Conservation (phyloP, 768 basidiomycete genomes). For the Leccinum longicurvipes region DNA sequence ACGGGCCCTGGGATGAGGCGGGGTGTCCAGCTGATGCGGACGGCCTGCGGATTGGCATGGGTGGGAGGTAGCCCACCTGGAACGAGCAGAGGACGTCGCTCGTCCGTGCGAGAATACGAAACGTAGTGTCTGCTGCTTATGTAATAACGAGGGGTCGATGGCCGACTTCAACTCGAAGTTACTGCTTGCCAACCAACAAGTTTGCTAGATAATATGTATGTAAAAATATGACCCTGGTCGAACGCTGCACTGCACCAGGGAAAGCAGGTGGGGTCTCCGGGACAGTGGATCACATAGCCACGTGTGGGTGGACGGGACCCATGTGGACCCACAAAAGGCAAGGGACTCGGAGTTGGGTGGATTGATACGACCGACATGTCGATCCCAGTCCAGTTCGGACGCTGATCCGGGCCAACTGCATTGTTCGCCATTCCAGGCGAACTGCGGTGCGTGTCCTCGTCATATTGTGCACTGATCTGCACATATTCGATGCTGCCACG, state of each 20-base stretch:
- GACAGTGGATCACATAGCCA: constrained; percentile 39
- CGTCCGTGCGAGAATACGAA: constrained; percentile 23
- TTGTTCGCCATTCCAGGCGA: constrained; percentile 29
- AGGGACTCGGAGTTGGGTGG: constrained; percentile 6
- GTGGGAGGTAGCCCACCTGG: constrained; percentile 25
- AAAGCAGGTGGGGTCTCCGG: neutral
- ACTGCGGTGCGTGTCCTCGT: constrained; percentile 19
- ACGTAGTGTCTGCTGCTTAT: constrained; percentile 13
- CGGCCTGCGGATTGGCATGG: constrained; percentile 55
- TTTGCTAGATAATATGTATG: neutral
- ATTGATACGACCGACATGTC: constrained; percentile 3
- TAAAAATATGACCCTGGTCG: neutral
- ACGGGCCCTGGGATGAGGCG: constrained; percentile 32
- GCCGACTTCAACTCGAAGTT: no score
- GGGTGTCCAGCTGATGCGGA: constrained; percentile 54
- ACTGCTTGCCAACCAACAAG: no score
- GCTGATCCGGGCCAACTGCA: constrained; percentile 9
- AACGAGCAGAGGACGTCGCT: constrained; percentile 4
- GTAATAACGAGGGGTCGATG: constrained; percentile 16
- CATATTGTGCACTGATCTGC: constrained; percentile 24
- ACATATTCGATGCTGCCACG: neutral
- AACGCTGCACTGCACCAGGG: neutral
- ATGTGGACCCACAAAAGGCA: constrained; percentile 41
- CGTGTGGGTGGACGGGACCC: constrained; percentile 29
- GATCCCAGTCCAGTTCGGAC: neutral